Conservation (phyloP, 176 grass and related monocot genomes). For the Bothriochloa decipiens region DNA sequence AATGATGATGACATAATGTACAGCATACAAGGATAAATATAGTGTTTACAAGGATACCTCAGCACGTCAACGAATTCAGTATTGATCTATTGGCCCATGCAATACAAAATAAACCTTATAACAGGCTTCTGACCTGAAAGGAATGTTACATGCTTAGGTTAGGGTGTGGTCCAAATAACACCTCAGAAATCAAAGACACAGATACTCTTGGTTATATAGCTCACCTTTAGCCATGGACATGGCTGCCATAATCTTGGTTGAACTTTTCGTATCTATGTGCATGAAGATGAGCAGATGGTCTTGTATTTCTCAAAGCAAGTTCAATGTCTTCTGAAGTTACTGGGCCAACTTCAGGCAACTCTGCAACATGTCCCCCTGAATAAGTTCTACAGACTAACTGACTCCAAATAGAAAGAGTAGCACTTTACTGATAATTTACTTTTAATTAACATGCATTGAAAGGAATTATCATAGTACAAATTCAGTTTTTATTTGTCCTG, state of each 20-base stretch:
- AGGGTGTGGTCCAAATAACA: slow-evolving; percentile 20
- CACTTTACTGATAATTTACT: slow-evolving; percentile 16
- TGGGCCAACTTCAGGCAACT: slow-evolving; percentile 81
- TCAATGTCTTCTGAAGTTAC: slow-evolving; percentile 63
- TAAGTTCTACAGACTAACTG: neutral
- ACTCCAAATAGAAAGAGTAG: slow-evolving; percentile 4
- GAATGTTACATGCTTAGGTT: slow-evolving; percentile 30
- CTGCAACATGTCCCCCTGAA: slow-evolving; percentile 43
- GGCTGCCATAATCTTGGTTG: slow-evolving; percentile 94
- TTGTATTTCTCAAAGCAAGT: slow-evolving; percentile 83
- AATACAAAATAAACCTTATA: neutral
- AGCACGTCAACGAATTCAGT: neutral
- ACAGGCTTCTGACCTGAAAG: slow-evolving; percentile 5
- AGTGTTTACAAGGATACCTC: slow-evolving; percentile 16
- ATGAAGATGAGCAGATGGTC: slow-evolving; percentile 89
- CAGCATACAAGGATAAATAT: slow-evolving; percentile 26
- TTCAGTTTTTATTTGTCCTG: neutral
- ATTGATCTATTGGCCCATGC: neutral
- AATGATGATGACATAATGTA: slow-evolving; percentile 45
- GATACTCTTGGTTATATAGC: neutral
- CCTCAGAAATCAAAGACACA: slow-evolving; percentile 15
- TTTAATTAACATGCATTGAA: neutral
- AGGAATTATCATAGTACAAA: neutral
- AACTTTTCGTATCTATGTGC: slow-evolving; percentile 88
- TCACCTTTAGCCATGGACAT: slow-evolving; percentile 59